Conservation (phyloP, 2,329 filamentous ascomycete species). For the Apiospora malaysiana region DNA sequence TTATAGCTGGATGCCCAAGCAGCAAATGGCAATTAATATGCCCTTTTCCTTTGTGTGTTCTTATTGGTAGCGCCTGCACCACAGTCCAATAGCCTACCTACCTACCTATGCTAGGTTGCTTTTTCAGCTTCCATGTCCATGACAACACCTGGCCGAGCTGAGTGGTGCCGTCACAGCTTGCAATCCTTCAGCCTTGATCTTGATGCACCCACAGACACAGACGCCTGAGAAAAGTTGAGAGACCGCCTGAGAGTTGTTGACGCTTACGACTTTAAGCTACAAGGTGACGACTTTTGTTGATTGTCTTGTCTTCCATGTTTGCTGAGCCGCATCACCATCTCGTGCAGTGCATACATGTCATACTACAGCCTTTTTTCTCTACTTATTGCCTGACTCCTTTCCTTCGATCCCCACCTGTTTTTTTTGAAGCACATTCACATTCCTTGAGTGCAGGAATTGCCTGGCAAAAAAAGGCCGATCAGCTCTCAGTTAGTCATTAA, state of each 20-base stretch:
- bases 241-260: slow-evolving; percentile 6
- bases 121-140: slow-evolving; percentile 5
- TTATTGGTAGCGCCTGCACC: not conserved
- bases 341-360: no score
- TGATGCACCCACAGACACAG: not conserved
- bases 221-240: not conserved
- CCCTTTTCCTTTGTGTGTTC: not conserved
- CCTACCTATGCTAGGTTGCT: not conserved
- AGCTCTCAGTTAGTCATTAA: not conserved
- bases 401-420: not conserved
- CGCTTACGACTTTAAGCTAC: slow-evolving; percentile 3
- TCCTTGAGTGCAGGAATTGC: slow-evolving; percentile 4
- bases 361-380: not conserved
- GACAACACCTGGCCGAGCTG: not conserved
- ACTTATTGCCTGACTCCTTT: not conserved
- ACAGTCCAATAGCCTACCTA: slow-evolving; percentile 10
- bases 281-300: not conserved
- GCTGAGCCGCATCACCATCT: not conserved
- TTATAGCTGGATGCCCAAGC: not conserved
- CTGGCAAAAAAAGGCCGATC: not conserved
- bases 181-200: not conserved
- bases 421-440: slow-evolving; percentile 3
- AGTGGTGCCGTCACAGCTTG: not conserved
- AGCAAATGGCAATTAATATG: slow-evolving; percentile 3
- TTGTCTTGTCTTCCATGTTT: not conserved